phyloP scores from a whole-genome alignment of 306 rosid genomes.

The Datisca glomerata region DNA sequence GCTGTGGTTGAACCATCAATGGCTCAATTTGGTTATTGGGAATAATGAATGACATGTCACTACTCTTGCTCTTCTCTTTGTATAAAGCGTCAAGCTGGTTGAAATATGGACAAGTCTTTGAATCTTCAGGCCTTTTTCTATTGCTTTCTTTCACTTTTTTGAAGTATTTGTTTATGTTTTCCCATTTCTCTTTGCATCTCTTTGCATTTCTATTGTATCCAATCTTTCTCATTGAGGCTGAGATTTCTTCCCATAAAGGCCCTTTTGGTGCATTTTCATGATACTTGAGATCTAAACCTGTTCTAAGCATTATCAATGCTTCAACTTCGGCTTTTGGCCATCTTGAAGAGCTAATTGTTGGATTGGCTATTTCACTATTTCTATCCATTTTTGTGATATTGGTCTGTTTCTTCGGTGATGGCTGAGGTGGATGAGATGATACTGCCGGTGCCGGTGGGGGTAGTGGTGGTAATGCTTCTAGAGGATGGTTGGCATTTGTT shows the following conservation, averaged over 20 bases:
- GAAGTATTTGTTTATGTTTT: slow-evolving; percentile 95
- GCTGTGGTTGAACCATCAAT: slow-evolving; percentile 84
- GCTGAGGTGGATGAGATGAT: not conserved
- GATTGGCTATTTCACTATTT: too few species aligned
- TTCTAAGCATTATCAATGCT: slow-evolving; percentile 52
- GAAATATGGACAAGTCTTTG: slow-evolving; percentile 89
- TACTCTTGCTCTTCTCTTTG: slow-evolving; percentile 36
- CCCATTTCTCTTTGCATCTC: slow-evolving; percentile 98
- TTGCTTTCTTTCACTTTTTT: slow-evolving; percentile 90
- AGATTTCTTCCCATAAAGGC: slow-evolving; percentile 88
- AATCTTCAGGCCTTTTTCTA: slow-evolving; percentile 73
- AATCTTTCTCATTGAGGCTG: slow-evolving; percentile 42
- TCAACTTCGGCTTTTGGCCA: slow-evolving; percentile 86
- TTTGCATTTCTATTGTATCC: slow-evolving; percentile 70
- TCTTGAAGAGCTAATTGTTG: slow-evolving; percentile 53
- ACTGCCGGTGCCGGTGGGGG: not conserved
- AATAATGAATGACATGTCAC: slow-evolving; percentile 15
- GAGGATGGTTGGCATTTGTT: not conserved
- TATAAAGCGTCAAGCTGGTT: slow-evolving; percentile 62
- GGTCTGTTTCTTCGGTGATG: too few species aligned
- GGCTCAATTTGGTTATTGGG: slow-evolving; percentile 34
- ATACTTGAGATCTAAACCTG: slow-evolving; percentile 50
- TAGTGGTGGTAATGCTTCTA: not conserved
- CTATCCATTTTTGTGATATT: too few species aligned
- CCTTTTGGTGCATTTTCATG: slow-evolving; percentile 82